Evolutionary conservation across 1,284 basidiomycete species (phyloP).

Genomic region (Apiotrichum gracile): DNA sequence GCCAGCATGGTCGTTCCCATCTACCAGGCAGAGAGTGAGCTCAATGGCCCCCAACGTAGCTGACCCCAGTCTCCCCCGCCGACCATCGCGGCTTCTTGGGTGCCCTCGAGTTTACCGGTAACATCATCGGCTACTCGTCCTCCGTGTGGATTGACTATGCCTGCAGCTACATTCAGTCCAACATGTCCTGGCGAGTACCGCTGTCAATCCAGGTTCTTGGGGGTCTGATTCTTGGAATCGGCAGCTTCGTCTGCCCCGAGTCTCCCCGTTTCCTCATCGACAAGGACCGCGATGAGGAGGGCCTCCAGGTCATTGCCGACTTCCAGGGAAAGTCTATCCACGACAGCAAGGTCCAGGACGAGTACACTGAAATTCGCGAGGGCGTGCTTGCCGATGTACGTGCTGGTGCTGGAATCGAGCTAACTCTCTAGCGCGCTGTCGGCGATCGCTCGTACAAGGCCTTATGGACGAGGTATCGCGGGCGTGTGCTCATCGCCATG

Average conservation of each 20-base stretch:
- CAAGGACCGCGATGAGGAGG: constrained; percentile 75
- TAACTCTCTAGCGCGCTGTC: constrained; percentile 53
- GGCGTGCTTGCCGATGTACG: constrained; percentile 73
- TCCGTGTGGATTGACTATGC: constrained; percentile 98
- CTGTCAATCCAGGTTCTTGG: constrained; percentile 85
- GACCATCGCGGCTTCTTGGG: constrained; percentile 77
- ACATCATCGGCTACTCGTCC: constrained; percentile 88
- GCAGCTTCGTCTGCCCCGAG: constrained; percentile 84
- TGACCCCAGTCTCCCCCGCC: constrained; percentile 15
- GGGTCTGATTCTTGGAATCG: constrained; percentile 71
- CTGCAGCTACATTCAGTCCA: constrained; percentile 76
- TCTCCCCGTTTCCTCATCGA: constrained; percentile 92
- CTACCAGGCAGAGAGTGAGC: constrained; percentile 55
- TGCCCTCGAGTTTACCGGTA: constrained; percentile 94
- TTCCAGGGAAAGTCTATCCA: constrained; percentile 80
- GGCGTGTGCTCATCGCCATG: constrained; percentile 91
- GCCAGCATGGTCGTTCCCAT: constrained; percentile 92
- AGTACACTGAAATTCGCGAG: constrained; percentile 89
- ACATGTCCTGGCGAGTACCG: constrained; percentile 76
- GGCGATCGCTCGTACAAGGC: constrained; percentile 72
- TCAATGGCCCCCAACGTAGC: not conserved
- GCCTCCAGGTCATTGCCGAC: constrained; percentile 82
- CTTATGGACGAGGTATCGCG: constrained; percentile 85
- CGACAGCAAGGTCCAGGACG: constrained; percentile 66
- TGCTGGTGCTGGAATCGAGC: not conserved